phyloP scores from a whole-genome alignment of 23 red algal species.

The Gracilaria caudata region DNA sequence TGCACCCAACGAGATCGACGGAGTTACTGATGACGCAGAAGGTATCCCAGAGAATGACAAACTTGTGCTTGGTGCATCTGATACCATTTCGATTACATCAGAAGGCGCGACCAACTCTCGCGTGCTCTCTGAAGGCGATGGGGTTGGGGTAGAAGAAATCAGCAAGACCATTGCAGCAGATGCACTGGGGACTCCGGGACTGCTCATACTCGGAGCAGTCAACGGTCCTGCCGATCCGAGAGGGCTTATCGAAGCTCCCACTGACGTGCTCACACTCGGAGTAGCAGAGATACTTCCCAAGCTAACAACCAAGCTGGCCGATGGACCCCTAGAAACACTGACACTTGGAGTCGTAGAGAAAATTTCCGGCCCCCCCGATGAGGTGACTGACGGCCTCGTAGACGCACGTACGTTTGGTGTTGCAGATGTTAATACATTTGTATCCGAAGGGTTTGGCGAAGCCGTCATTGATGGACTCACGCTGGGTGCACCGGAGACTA shows the following conservation, averaged over 20 bases:
- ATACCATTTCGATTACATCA: constrained; percentile 17
- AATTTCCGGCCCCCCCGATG: background rate
- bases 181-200: background rate
- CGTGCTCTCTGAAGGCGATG: background rate
- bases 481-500: background rate
- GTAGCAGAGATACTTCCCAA: constrained; percentile 4
- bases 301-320: background rate
- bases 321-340: background rate
- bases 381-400: background rate
- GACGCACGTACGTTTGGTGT: background rate
- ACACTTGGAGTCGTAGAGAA: background rate
- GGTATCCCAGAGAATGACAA: constrained; percentile 14
- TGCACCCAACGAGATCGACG: constrained; percentile 6
- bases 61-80: constrained; percentile 20
- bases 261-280: constrained; percentile 5
- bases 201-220: background rate
- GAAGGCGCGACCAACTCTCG: constrained; percentile 13
- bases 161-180: background rate
- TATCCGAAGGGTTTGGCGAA: background rate
- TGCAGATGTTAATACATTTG: background rate
- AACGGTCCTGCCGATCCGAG: background rate
- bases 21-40: background rate
- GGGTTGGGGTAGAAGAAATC: constrained; percentile 18
- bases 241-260: background rate
- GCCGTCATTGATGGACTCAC: background rate